Percentiles rank a stretch among this genome's conserved stretches.
These are phyloP conservation scores for Pleurotus cornucopiae DNA, from an alignment of 768 basidiomycete species.

Conservation along the genomic window DNA sequence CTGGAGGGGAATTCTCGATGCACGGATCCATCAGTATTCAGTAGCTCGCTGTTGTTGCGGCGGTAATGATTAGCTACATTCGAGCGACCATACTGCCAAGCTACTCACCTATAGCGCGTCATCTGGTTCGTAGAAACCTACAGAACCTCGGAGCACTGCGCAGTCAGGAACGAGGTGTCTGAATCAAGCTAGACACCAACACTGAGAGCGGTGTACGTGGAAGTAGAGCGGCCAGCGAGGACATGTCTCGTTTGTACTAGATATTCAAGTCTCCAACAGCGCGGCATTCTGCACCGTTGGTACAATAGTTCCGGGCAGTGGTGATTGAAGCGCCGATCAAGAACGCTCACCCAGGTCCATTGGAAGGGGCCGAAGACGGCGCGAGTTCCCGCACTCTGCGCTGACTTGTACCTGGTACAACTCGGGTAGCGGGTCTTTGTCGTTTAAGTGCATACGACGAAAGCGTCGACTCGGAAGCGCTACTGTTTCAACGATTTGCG, in stretches of 20 bases:
- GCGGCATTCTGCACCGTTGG: too few relatives aligned
- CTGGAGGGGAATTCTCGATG: too few relatives aligned
- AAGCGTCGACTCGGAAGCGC: not conserved
- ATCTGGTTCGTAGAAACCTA: not conserved
- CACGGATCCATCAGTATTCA: too few relatives aligned
- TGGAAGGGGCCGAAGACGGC: too few relatives aligned
- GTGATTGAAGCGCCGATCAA: too few relatives aligned
- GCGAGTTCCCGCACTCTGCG: too few relatives aligned
- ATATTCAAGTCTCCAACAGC: too few relatives aligned
- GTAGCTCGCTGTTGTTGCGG: not conserved
- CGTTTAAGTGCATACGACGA: not conserved
- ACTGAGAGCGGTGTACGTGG: constrained; percentile 2
- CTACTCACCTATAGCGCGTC: not conserved
- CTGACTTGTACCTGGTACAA: too few relatives aligned
- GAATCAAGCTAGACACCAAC: not conserved
- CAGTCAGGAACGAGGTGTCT: constrained; percentile 4
- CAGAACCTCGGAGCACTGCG: not conserved
- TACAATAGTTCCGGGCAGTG: too few relatives aligned
- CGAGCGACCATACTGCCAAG: not conserved
- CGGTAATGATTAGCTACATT: not conserved
- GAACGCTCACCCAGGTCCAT: too few relatives aligned
- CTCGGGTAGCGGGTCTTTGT: not conserved
- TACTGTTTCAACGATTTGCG: not conserved
- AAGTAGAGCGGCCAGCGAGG: constrained; percentile 8
- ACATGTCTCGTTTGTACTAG: not conserved